Percentiles rank a stretch among this genome's conserved stretches.
Conservation (phyloP, 2,329 filamentous ascomycete genomes). For the Colletotrichum aenigma region DNA sequence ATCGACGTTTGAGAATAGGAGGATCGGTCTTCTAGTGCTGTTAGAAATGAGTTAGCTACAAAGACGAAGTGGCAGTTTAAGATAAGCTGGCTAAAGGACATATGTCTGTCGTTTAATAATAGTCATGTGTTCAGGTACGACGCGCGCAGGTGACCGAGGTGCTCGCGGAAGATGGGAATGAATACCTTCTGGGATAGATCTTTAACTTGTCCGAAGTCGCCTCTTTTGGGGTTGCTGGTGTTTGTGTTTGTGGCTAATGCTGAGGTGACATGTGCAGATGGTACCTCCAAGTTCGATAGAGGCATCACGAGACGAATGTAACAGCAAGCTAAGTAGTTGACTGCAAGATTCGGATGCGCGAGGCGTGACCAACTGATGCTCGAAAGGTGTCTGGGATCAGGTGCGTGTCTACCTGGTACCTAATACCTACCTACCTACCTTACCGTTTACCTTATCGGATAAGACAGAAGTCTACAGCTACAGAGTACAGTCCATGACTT, state of each 20-base stretch:
- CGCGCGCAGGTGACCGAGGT: slow-evolving; percentile 2
- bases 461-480: background rate
- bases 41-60: background rate
- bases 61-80: background rate
- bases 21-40: background rate
- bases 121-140: background rate
- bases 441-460: background rate
- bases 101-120: background rate
- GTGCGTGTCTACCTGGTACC: background rate
- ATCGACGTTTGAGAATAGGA: background rate
- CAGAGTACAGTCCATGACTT: background rate
- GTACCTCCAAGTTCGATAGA: background rate
- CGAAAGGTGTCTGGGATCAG: background rate
- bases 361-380: background rate
- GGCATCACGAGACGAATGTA: background rate
- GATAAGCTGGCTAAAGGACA: background rate
- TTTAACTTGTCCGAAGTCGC: background rate
- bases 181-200: background rate
- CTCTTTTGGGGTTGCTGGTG: background rate
- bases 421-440: background rate
- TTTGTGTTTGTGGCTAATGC: background rate
- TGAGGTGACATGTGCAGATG: background rate
- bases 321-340: background rate
- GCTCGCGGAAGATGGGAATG: background rate
- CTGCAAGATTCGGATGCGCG: background rate